These are phyloP conservation scores for Pouteria glomerata DNA, from an alignment of 148 eudicot genomes.

Conservation along the genomic window DNA sequence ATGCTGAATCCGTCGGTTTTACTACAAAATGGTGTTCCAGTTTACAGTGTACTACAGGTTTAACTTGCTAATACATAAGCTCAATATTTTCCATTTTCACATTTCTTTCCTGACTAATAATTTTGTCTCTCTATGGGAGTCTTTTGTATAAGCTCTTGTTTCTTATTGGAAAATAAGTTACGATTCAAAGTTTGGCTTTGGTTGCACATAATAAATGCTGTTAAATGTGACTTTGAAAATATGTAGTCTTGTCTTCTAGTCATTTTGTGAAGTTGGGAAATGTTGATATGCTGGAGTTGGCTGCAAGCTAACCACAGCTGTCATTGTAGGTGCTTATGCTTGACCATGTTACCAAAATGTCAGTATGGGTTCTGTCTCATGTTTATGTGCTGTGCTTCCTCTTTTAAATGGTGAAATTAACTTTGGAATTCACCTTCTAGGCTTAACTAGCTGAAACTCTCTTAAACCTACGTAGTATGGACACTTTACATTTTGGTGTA, in stretches of 20 bases:
- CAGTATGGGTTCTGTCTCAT: not conserved
- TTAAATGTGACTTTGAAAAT: not conserved
- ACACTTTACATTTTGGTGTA: no score
- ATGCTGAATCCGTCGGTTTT: conserved; percentile 95
- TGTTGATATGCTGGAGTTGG: not conserved
- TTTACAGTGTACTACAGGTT: conserved; percentile 90
- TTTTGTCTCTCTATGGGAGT: not conserved
- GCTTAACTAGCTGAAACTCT: not conserved
- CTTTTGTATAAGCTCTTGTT: not conserved
- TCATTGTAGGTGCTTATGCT: not conserved
- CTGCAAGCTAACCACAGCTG: not conserved
- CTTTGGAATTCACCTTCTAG: not conserved
- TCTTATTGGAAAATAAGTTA: not conserved
- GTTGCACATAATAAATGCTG: not conserved
- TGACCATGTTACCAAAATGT: not conserved
- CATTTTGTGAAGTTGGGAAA: not conserved
- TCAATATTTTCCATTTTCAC: not conserved
- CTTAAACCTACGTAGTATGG: not conserved
- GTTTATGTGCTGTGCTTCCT: not conserved
- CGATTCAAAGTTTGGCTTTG: not conserved
- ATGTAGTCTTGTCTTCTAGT: not conserved
- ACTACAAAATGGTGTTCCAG: conserved; percentile 85
- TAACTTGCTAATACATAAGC: conserved; percentile 9
- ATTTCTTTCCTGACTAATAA: not conserved
- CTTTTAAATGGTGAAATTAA: not conserved